Conservation (phyloP, 495 filamentous ascomycete species). For the Apiosordaria backusii region DNA sequence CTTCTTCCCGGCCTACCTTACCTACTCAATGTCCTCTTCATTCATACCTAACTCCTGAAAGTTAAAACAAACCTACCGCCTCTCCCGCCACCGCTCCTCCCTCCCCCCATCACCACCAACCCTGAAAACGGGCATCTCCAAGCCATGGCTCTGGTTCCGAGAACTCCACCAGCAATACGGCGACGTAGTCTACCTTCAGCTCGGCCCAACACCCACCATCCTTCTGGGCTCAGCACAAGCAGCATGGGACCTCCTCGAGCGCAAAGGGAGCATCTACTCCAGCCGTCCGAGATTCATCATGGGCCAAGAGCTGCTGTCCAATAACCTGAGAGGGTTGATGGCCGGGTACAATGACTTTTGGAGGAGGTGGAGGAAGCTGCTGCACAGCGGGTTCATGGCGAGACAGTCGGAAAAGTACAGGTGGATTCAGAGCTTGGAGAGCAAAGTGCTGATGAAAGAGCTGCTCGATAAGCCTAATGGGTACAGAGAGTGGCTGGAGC, state of each 20-base stretch:
- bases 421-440: conserved; percentile 53
- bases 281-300: conserved; percentile 49
- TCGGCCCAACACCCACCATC: conserved; percentile 60
- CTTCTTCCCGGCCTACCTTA: too few relatives aligned
- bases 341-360: conserved; percentile 50
- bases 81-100: conserved; percentile 25
- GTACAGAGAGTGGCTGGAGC: conserved; percentile 42
- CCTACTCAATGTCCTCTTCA: neutral
- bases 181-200: conserved; percentile 60
- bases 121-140: conserved; percentile 34
- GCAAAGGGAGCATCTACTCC: conserved; percentile 49
- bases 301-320: conserved; percentile 51
- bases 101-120: conserved; percentile 35
- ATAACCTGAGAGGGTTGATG: conserved; percentile 48
- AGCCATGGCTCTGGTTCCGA: conserved; percentile 60
- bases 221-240: conserved; percentile 60
- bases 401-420: conserved; percentile 53
- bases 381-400: conserved; percentile 53
- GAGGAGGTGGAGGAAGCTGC: conserved; percentile 53
- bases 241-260: conserved; percentile 53
- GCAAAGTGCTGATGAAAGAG: conserved; percentile 46
- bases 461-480: conserved; percentile 35
- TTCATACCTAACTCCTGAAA: neutral
- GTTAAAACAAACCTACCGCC: neutral
- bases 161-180: conserved; percentile 53